Conservation (phyloP, 1,284 basidiomycete genomes). For the Apiotrichum gracile region DNA sequence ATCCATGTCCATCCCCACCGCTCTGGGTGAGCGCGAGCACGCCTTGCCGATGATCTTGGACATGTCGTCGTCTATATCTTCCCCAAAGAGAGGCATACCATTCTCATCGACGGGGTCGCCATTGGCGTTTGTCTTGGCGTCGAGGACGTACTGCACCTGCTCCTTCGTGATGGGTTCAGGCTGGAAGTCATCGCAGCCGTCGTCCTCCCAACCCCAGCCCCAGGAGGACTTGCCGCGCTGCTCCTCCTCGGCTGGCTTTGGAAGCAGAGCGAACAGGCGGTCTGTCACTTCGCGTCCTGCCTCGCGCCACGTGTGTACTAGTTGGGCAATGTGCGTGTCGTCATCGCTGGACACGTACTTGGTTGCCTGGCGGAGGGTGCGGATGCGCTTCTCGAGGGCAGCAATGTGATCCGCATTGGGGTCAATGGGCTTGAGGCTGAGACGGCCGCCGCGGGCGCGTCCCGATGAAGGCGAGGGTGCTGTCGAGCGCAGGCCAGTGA, state of each 20-base stretch:
- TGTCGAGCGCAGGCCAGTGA: constrained; percentile 18
- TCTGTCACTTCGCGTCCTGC: constrained; percentile 41
- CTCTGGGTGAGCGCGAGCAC: neutral
- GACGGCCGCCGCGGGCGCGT: neutral
- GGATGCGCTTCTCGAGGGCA: constrained; percentile 24
- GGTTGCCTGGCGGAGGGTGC: constrained; percentile 28
- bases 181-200: neutral
- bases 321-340: constrained; percentile 24
- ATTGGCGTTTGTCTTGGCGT: constrained; percentile 17
- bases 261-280: constrained; percentile 23
- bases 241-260: neutral
- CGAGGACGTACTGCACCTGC: constrained; percentile 15
- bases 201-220: constrained; percentile 4
- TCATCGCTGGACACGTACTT: constrained; percentile 24
- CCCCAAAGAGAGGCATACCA: constrained; percentile 22
- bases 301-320: constrained; percentile 32
- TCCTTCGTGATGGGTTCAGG: constrained; percentile 6
- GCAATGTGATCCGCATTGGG: constrained; percentile 8
- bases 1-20: neutral
- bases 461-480: constrained; percentile 7
- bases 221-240: neutral
- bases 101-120: constrained; percentile 29
- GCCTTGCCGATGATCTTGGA: too few relatives aligned
- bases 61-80: neutral
- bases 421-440: neutral